These are phyloP conservation scores for Yarrowia alimentaria DNA, from an alignment of 805 yeast species.

Conservation along the genomic window DNA sequence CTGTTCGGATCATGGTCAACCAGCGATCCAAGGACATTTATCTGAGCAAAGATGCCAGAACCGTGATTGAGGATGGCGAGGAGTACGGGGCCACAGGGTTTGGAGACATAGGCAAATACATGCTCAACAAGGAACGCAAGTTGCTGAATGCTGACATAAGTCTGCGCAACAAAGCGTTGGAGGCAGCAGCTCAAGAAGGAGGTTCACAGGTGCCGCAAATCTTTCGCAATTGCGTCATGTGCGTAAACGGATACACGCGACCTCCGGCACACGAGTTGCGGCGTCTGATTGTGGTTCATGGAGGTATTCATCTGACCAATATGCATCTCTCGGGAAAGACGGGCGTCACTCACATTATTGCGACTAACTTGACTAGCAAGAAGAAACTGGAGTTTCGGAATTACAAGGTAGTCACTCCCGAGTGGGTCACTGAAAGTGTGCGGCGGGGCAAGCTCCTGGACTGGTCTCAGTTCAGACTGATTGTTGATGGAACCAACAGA, in stretches of 20 bases:
- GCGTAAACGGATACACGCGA: slow-evolving; percentile 84
- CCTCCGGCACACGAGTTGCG: slow-evolving; percentile 78
- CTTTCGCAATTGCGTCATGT: slow-evolving; percentile 62
- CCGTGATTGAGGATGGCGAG: slow-evolving; percentile 33
- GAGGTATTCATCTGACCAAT: slow-evolving; percentile 65
- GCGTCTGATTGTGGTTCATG: slow-evolving; percentile 66
- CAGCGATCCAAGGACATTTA: slow-evolving; percentile 19
- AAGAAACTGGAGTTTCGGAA: slow-evolving; percentile 64
- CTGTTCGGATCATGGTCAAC: slow-evolving; percentile 26
- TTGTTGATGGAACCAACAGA: not conserved
- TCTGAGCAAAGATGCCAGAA: slow-evolving; percentile 27
- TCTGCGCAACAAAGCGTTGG: slow-evolving; percentile 50
- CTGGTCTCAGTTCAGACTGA: slow-evolving; percentile 62
- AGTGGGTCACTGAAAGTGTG: slow-evolving; percentile 74
- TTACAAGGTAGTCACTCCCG: slow-evolving; percentile 74
- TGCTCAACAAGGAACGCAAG: slow-evolving; percentile 51
- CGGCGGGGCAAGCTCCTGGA: slow-evolving; percentile 49
- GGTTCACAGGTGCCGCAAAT: slow-evolving; percentile 43
- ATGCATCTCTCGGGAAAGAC: slow-evolving; percentile 50
- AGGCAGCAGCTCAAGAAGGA: slow-evolving; percentile 34
- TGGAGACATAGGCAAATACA: slow-evolving; percentile 68
- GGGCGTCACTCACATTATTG: slow-evolving; percentile 79
- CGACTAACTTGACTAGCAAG: slow-evolving; percentile 72
- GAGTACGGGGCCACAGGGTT: slow-evolving; percentile 50
- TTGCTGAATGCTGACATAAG: slow-evolving; percentile 39